Percentiles rank a stretch among this genome's conserved stretches.
Evolutionary conservation across 768 basidiomycete genomes (phyloP).

Genomic region (Hirschioporus abietinus): DNA sequence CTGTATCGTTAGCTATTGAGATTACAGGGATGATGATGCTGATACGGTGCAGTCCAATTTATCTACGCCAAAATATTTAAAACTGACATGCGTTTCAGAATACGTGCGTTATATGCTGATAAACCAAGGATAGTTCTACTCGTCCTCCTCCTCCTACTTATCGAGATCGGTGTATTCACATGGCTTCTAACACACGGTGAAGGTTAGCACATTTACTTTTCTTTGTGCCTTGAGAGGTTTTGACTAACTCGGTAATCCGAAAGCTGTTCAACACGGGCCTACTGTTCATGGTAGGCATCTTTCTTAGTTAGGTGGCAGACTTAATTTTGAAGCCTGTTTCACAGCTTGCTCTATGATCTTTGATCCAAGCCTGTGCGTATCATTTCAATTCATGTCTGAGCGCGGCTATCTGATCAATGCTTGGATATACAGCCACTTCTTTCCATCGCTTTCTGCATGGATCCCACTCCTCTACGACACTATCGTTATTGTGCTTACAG

Average conservation of each 20-base stretch:
- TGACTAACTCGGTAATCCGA: not conserved
- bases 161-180: constrained; percentile 42
- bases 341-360: constrained; percentile 40
- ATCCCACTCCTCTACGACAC: constrained; percentile 37
- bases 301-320: not conserved
- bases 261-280: not conserved
- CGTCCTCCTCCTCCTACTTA: constrained; percentile 29
- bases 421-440: constrained; percentile 10
- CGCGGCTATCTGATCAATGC: not conserved
- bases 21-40: constrained; percentile 58
- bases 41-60: constrained; percentile 31
- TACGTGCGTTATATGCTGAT: constrained; percentile 25
- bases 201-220: constrained; percentile 33
- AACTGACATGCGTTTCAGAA: constrained; percentile 13
- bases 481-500: constrained; percentile 27
- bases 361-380: constrained; percentile 19
- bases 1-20: constrained; percentile 48
- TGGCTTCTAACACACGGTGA: constrained; percentile 49
- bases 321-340: not conserved
- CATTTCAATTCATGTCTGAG: not conserved
- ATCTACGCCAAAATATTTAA: not conserved
- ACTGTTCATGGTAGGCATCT: not conserved
- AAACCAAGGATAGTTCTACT: constrained; percentile 21
- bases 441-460: constrained; percentile 35
- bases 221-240: not conserved